Evolutionary conservation across 345 rosid species (phyloP).

Genomic region (Hevea brasiliensis): DNA sequence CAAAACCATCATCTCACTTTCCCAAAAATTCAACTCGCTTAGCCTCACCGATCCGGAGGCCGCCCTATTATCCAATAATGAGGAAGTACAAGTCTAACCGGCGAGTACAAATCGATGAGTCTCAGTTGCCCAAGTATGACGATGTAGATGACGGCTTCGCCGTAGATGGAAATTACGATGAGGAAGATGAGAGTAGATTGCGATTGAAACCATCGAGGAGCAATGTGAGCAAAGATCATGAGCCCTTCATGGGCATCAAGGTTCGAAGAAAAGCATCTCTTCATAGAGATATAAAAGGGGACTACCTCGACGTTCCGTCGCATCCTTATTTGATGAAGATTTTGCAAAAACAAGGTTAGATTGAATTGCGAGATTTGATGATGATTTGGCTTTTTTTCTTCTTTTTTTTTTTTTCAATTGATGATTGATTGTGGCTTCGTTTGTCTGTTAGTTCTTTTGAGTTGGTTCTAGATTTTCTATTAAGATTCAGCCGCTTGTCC

Average conservation of each 20-base stretch:
- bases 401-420: too few species aligned
- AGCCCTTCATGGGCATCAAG: conserved; percentile 83
- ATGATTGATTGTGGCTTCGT: background rate
- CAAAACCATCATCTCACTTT: background rate
- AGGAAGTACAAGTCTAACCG: conserved; percentile 32
- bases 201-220: conserved; percentile 36
- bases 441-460: background rate
- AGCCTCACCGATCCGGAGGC: background rate
- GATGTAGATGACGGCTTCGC: conserved; percentile 33
- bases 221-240: conserved; percentile 65
- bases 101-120: conserved; percentile 56
- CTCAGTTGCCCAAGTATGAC: conserved; percentile 39
- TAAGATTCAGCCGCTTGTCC: background rate
- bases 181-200: conserved; percentile 29
- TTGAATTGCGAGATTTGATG: background rate
- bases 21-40: background rate
- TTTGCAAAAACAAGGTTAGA: conserved; percentile 78
- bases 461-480: background rate
- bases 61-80: conserved; percentile 28
- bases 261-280: conserved; percentile 82
- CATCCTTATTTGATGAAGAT: conserved; percentile 67
- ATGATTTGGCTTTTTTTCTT: too few species aligned
- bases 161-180: conserved; percentile 26
- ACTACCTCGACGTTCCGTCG: conserved; percentile 76
- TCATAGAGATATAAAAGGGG: conserved; percentile 75